phyloP scores from a whole-genome alignment of 495 filamentous ascomycete genomes.

The Neurospora sp. region DNA sequence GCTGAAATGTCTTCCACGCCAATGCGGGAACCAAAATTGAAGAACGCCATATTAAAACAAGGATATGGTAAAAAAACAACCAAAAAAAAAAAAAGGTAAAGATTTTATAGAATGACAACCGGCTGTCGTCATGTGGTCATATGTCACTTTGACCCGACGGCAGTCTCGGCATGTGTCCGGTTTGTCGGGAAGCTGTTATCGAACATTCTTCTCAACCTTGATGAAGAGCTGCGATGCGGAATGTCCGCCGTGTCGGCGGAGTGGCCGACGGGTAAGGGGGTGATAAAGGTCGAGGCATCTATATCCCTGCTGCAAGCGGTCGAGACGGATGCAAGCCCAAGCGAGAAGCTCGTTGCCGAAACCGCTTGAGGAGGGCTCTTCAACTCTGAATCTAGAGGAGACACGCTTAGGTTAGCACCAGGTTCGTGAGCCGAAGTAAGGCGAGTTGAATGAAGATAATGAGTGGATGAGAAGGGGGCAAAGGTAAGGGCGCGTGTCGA shows the following conservation, averaged over 20 bases:
- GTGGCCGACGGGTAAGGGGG: constrained; percentile 19
- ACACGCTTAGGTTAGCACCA: constrained; percentile 2
- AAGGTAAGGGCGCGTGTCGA: not conserved
- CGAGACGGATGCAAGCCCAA: constrained; percentile 84
- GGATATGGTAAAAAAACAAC: not conserved
- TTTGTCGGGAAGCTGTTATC: constrained; percentile 4
- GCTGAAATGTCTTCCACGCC: not conserved
- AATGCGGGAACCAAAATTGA: not conserved
- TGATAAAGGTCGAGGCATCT: constrained; percentile 64
- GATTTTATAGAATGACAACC: not conserved
- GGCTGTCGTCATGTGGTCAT: not conserved
- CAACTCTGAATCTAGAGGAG: constrained; percentile 62
- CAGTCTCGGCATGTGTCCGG: not conserved
- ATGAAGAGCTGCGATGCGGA: constrained; percentile 62
- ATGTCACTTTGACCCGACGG: not conserved
- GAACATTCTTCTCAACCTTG: constrained; percentile 38
- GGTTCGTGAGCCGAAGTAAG: not conserved
- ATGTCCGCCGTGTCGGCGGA: constrained; percentile 35
- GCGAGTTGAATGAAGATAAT: not conserved
- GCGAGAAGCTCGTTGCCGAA: constrained; percentile 54
- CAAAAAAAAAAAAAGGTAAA: not conserved
- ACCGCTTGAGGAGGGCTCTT: constrained; percentile 47
- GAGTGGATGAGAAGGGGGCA: not conserved
- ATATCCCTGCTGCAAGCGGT: constrained; percentile 67
- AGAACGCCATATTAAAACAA: not conserved